phyloP scores from a whole-genome alignment of 306 rosid genomes.

The Ziziphus jujuba region DNA sequence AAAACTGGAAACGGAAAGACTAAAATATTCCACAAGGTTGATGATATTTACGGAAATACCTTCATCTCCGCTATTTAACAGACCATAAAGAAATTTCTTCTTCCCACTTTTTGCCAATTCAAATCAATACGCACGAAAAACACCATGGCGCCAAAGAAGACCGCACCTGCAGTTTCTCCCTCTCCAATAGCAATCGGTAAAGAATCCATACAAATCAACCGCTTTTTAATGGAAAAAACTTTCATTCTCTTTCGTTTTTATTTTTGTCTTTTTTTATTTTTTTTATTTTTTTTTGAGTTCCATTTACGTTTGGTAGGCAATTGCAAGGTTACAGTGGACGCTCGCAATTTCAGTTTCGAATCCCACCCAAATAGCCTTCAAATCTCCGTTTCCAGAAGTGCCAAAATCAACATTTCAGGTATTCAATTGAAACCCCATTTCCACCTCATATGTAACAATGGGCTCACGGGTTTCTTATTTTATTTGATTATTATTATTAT shows the following conservation, averaged over 20 bases:
- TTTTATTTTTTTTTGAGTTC: no score
- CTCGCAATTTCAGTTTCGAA: constrained; percentile 47
- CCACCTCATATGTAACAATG: neutral
- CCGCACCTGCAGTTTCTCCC: constrained; percentile 22
- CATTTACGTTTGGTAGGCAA: constrained; percentile 42
- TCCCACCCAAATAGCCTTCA: constrained; percentile 40
- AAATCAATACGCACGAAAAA: neutral
- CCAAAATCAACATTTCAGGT: constrained; percentile 57
- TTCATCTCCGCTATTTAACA: neutral
- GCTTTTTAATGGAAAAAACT: constrained; percentile 1
- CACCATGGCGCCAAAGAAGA: constrained; percentile 59
- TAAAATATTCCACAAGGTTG: neutral
- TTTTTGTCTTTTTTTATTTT: neutral
- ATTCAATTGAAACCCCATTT: neutral
- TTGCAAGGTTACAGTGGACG: constrained; percentile 59
- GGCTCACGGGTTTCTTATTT: neutral
- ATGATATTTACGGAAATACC: constrained; percentile 6
- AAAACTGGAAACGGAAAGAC: neutral
- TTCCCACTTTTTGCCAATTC: neutral
- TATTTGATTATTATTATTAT: neutral
- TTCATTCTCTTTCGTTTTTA: neutral
- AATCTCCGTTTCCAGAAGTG: constrained; percentile 47
- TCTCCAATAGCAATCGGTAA: constrained; percentile 63
- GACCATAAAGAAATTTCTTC: neutral
- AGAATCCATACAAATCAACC: constrained; percentile 20